A percentile compares a stretch with the other conserved stretches of the same genome.
These are phyloP conservation scores for Sextonia rubra DNA, from an alignment of 164 flowering plant genomes.

Conservation along the genomic window DNA sequence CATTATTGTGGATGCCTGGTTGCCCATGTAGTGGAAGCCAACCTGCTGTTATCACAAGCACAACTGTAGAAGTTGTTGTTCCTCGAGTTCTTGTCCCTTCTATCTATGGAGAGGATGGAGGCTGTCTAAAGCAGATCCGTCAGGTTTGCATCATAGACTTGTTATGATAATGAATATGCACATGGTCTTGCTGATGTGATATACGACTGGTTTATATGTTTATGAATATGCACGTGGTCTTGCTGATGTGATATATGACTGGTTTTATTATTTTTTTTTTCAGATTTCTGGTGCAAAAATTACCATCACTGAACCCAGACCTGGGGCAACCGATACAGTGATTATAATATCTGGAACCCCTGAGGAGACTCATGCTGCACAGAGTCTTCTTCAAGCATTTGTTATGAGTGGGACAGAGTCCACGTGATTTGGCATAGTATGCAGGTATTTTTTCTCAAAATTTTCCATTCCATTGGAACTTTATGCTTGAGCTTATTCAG, in stretches of 20 bases:
- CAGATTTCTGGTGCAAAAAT: conserved; percentile 95
- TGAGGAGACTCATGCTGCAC: conserved; percentile 95
- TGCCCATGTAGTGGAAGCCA: conserved; percentile 50
- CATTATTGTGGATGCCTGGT: conserved; percentile 1
- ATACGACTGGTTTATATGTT: not conserved
- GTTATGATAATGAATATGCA: not conserved
- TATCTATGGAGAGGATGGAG: conserved; percentile 87
- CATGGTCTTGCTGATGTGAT: not conserved
- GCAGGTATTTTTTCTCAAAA: not conserved
- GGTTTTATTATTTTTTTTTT: conserved; percentile 16
- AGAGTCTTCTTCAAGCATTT: conserved; percentile 97
- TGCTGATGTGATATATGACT: conserved; percentile 3
- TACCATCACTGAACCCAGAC: conserved; percentile 69
- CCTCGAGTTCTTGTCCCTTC: conserved; percentile 76
- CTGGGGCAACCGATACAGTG: conserved; percentile 72
- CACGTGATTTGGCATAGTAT: conserved; percentile 27
- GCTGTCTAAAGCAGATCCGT: conserved; percentile 66
- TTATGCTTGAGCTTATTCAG: not conserved
- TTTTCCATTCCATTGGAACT: not conserved
- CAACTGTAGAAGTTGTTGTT: conserved; percentile 88
- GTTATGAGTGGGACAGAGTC: conserved; percentile 64
- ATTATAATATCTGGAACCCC: conserved; percentile 92
- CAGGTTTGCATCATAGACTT: conserved; percentile 40
- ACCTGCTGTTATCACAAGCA: conserved; percentile 72
- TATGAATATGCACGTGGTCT: not conserved